Base-by-base conservation (phyloP, 176 grass and related monocot species). In the Oryza rufipogon region DNA sequence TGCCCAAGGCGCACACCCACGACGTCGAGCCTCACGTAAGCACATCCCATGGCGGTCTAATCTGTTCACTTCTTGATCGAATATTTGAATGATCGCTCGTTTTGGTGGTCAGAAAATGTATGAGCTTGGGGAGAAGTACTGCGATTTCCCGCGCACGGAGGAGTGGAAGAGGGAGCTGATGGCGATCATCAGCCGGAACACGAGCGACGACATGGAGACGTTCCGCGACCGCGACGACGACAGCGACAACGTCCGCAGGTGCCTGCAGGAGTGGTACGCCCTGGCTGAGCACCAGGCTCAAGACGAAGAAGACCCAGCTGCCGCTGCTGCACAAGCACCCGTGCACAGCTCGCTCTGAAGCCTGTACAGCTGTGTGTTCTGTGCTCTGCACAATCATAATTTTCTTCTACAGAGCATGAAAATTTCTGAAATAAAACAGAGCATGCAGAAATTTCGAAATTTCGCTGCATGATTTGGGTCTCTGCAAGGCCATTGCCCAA, bases 141-240 rank as follows among this genome's bases (percentile, higher is more conserved):
- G 83, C 58, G 75, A 30, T 11, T 85, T 85, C 74, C 83, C 83
- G 20, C 73, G 64, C 9, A 25, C 36, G 28, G 73, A 85, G 44
- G 73, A 85, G 2, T 85, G 83, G 83, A 85, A 26, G 83, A 85
- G 68, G 23, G 30, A 70, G 60, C 64, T 77, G 5, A 51, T 30
- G 10, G 0, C 10, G n/a, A 17, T 14, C 48, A 17, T 74, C 8
- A 5, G 67, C 10, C 9, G 2, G 16, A 70, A 85, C 75, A 23
- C 6, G 20, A 28, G 10, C 12, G 28, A n/a, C 17, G 68, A 85
- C 64, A 44, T 70, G 11, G 83, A 85, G 32, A 85, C 73, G 16
- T 85, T 70, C 34, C 83, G 73, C 15, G 82, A 85, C n/a, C 44
- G 52, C 26, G 66, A 71, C 38, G 39, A 71, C 39, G 69, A 23